Evolutionary conservation across 192 early-diverging fungal species (phyloP), one percentile per base, ranked within the genome.

Genomic region (Rhizoclosmatium sp.): DNA sequence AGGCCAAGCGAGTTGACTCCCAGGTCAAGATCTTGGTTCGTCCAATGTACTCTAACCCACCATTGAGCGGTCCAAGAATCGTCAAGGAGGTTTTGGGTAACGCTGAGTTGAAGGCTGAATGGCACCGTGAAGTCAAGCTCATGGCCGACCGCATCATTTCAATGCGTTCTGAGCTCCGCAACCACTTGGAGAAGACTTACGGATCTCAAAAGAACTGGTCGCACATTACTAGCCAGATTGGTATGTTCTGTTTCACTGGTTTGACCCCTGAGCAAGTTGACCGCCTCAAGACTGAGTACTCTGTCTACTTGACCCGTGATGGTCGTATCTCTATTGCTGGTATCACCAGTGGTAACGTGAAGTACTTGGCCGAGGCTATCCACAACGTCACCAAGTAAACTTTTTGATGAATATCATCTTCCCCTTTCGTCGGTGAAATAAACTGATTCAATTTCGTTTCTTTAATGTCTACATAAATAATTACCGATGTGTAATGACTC

Each of bases 161-260:
- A 61, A 99, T 99, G 98, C 91, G 97, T 68, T 69, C 83, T 2
- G 82, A 88, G 69, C 91, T 98, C 75, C 89, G 92, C 71, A 81
- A 84, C 60, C 91, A 94, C 78, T 89, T 99, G 44, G 94, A 91
- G 60, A 89, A 95, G 82, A 92, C 95, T 64, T 92, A 95, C 83
- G 89, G 89, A n/a, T 92, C 92, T 49, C 90, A 88, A 87, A 82
- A 82, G 60, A 76, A 80, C 79, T 99, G 98, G 98, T 86, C 89
- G 75, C 98, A 99, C 85, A 94, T 99, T 76, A 98, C 95, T 42
- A 87, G 90, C 82, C 85, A 88, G 71, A 99, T 99, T 82, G 98
- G 98, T 81, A 99, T 99, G 98, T 99, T 99, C 90, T 96, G 93
- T 87, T 99, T 87, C 90, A 95, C 97, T 47, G 97, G 97, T 16